Evolutionary conservation across 2,329 filamentous ascomycete species (phyloP).

Genomic region (Microsporum canis): DNA sequence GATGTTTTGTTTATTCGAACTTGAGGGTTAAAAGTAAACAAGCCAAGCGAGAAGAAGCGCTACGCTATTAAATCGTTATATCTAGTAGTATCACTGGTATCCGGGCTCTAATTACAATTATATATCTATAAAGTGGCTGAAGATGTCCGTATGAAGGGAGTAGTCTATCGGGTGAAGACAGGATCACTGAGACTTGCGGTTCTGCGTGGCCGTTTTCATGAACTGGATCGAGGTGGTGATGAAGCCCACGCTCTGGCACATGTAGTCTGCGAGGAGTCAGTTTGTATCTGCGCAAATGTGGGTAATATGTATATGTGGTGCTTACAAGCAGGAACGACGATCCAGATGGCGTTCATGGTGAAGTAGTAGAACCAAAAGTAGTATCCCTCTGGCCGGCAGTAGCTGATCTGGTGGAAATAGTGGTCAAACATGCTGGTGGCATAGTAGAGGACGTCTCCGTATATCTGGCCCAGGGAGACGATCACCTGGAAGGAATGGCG

Average conservation of each 20-base stretch:
- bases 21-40: background rate
- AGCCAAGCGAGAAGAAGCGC: background rate
- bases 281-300: background rate
- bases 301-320: background rate
- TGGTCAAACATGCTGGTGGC: conserved; percentile 52
- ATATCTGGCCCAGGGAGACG: conserved; percentile 52
- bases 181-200: conserved; percentile 21
- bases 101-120: background rate
- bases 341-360: conserved; percentile 56
- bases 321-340: conserved; percentile 48
- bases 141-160: background rate
- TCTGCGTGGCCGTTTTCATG: conserved; percentile 15
- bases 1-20: background rate
- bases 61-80: background rate
- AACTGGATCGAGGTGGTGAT: conserved; percentile 23
- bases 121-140: background rate
- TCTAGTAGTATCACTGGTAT: background rate
- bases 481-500: conserved; percentile 50
- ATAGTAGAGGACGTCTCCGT: conserved; percentile 54
- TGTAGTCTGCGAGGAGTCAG: conserved; percentile 19
- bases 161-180: background rate
- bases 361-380: conserved; percentile 59
- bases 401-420: conserved; percentile 42
- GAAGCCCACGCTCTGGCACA: conserved; percentile 23
- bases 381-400: conserved; percentile 50